These are phyloP conservation scores for Saitozyma sp. DNA, from an alignment of 768 basidiomycete species.

Conservation along the genomic window DNA sequence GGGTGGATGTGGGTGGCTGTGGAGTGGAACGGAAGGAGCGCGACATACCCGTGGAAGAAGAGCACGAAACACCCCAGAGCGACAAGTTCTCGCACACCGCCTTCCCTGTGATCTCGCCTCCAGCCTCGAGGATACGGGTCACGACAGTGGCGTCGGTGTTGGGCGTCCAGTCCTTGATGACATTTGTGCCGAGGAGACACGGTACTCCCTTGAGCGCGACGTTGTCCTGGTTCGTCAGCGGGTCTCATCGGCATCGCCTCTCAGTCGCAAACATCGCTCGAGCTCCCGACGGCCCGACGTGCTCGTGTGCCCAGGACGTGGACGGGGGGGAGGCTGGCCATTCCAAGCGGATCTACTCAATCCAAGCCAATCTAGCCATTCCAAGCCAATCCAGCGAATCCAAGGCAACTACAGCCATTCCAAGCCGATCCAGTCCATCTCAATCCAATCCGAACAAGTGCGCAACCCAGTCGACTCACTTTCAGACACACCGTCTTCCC, in stretches of 20 bases:
- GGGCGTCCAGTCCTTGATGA: conserved; percentile 52
- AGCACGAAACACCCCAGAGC: conserved; percentile 29
- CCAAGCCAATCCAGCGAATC: no score
- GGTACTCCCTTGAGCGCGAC: conserved; percentile 56
- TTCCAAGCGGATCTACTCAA: no score
- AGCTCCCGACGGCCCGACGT: no score
- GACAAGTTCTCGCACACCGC: conserved; percentile 53
- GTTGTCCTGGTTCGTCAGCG: conserved; percentile 37
- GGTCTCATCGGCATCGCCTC: no score
- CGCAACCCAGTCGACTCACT: conserved; percentile 24
- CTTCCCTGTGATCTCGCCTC: conserved; percentile 55
- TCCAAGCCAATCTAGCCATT: no score
- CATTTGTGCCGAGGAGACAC: conserved; percentile 55
- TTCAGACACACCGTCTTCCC: conserved; percentile 56
- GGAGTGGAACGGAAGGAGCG: neutral
- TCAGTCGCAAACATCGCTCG: no score
- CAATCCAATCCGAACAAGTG: neutral
- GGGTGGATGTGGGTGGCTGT: neutral
- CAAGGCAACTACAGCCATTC: no score
- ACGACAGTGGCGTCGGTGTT: conserved; percentile 57
- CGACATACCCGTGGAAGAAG: conserved; percentile 23
- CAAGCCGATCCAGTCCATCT: no score
- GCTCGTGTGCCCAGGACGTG: no score
- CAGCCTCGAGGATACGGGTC: conserved; percentile 56
- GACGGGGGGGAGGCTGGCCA: no score